Percentiles rank a stretch among this genome's conserved stretches.
Conservation (phyloP, 805 yeast genomes). For the Metschnikowia lachancei region DNA sequence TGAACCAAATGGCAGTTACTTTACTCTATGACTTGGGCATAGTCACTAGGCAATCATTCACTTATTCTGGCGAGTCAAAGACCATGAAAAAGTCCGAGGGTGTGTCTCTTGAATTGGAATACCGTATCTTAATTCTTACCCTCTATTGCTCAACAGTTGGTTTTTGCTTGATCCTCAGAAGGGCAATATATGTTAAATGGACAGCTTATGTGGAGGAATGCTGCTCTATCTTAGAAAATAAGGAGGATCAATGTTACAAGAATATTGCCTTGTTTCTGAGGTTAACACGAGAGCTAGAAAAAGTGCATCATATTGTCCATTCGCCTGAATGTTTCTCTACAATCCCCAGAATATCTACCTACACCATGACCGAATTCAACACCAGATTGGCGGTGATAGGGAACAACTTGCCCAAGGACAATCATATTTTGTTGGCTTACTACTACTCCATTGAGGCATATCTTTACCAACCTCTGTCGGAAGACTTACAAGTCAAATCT, state of each 20-base stretch:
- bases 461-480: slow-evolving; percentile 53
- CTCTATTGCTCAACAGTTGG: slow-evolving; percentile 63
- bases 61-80: slow-evolving; percentile 16
- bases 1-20: slow-evolving; percentile 61
- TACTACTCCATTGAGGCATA: slow-evolving; percentile 65
- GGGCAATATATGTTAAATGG: slow-evolving; percentile 64
- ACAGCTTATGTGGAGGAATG: slow-evolving; percentile 62
- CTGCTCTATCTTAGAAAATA: slow-evolving; percentile 45
- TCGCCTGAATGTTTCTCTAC: slow-evolving; percentile 27
- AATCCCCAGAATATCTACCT: slow-evolving; percentile 31
- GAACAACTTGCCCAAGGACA: slow-evolving; percentile 35
- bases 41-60: slow-evolving; percentile 44
- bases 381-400: slow-evolving; percentile 42
- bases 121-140: slow-evolving; percentile 51
- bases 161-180: slow-evolving; percentile 61
- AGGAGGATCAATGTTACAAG: slow-evolving; percentile 31
- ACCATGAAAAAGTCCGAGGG: slow-evolving; percentile 14
- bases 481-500: slow-evolving; percentile 17
- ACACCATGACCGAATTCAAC: slow-evolving; percentile 50
- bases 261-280: slow-evolving; percentile 58
- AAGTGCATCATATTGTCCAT: slow-evolving; percentile 52
- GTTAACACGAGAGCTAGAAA: slow-evolving; percentile 59
- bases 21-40: slow-evolving; percentile 77
- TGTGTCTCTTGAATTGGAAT: slow-evolving; percentile 37
- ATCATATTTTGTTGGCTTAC: slow-evolving; percentile 47